Base-by-base conservation (phyloP, 2,329 filamentous ascomycete species). In the Penicillium palitans region DNA sequence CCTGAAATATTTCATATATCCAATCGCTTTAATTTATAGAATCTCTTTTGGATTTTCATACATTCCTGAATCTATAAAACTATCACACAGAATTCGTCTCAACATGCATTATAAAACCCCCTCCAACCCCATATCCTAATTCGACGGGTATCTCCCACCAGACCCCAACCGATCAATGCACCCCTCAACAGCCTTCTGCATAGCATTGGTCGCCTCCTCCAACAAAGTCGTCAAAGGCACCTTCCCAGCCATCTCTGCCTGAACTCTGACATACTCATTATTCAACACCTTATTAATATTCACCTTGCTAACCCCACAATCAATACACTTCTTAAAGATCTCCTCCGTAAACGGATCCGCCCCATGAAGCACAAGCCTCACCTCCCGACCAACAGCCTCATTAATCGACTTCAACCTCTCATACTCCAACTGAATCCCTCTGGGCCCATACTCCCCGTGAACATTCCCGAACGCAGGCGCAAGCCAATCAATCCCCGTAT, bases 401-500 rank as follows among this genome's bases (percentile, higher is more conserved):
- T 81, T 76, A 55, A 87, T 83, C 5, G 72, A 71, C 41, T 74
- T 69, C 57, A 85, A 69, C 58, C 81, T 74, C 21, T 81, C 83
- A 70, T 84, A 88, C 67, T 89, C 87, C 19, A 89, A 72, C 70
- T 81, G 78, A 25, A 87, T 84, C 0, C 88, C 88, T 17, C 83
- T 75, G 0, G 84, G 81, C 0, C 88, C 88, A 73, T 91, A 91
- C 65, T 87, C 84, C 6, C 89, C 89, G 74, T 91, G 89, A 45
- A 91, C 86, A 67, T 91, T 91, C 4, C 89, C 89, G 75, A 91
- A 90, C 0, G 87, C 87, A 0, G 89, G 89, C 3, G 89, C 89
- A 15, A 92, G 77, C 77, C 87, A 88, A 67, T 91, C 86, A 68
- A 91, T 89, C 0, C 88, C 89, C 12, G 87, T 89, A 2, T 79